phyloP scores from a whole-genome alignment of 352 stramenopile genomes.

The Aphanomyces invadans region DNA sequence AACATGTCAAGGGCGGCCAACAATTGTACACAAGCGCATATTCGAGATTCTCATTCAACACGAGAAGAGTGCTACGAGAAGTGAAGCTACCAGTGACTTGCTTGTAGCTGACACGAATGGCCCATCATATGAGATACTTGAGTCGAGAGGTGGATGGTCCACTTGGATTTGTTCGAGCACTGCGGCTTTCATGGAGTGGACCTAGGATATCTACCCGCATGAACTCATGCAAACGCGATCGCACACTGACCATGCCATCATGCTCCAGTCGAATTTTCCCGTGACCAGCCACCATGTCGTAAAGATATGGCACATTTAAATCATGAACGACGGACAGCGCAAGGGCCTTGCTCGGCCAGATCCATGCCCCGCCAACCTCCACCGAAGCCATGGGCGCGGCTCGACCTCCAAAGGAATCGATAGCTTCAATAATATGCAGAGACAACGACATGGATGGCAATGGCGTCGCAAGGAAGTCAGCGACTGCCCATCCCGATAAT shows the following conservation, averaged over 20 bases:
- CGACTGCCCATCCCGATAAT: background rate
- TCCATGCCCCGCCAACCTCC: background rate
- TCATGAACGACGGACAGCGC: background rate
- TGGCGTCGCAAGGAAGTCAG: background rate
- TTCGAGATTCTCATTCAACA: no score
- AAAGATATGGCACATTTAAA: background rate
- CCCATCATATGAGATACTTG: background rate
- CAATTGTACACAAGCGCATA: no score
- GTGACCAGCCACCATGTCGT: background rate
- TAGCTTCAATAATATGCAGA: background rate
- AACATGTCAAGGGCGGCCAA: background rate
- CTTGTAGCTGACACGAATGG: background rate
- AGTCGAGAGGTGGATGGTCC: background rate
- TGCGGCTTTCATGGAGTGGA: background rate
- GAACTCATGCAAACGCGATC: background rate
- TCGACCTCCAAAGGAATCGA: background rate
- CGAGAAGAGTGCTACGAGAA: no score
- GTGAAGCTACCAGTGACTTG: background rate
- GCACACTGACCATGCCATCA: background rate
- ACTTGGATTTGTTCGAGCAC: background rate
- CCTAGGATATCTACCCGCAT: background rate
- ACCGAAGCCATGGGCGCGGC: background rate
- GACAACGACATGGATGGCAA: background rate
- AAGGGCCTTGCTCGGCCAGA: background rate
- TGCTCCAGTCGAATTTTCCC: background rate